Evolutionary conservation across 257 asterid species (phyloP).

Genomic region (Capsicum pubescens): DNA sequence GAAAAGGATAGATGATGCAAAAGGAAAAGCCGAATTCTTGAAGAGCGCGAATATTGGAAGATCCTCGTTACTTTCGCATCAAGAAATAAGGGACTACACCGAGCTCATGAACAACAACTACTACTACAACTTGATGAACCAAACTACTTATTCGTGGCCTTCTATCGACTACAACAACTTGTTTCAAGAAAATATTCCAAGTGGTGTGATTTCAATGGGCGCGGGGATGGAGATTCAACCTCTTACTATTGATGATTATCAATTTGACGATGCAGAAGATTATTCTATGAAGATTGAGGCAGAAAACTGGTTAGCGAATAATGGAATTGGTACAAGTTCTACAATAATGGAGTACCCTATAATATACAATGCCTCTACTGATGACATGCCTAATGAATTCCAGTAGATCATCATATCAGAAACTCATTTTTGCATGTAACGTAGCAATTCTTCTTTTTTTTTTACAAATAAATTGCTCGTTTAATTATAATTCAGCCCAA

Average conservation of each 20-base stretch:
- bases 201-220: not conserved
- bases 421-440: too few relatives aligned
- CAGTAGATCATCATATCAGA: too few relatives aligned
- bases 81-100: too few relatives aligned
- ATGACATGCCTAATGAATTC: too few relatives aligned
- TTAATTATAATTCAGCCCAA: too few relatives aligned
- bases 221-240: not conserved
- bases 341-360: not conserved
- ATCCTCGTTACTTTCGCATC: too few relatives aligned
- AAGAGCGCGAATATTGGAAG: not conserved
- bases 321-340: not conserved
- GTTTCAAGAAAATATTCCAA: not conserved
- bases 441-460: too few relatives aligned
- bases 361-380: too few relatives aligned
- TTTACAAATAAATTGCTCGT: too few relatives aligned
- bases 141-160: not conserved
- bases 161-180: not conserved
- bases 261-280: not conserved
- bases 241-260: not conserved
- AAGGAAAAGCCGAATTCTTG: not conserved
- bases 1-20: slow-evolving; percentile 28
- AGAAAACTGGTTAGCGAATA: not conserved
- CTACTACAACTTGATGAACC: too few relatives aligned
- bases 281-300: too few relatives aligned
- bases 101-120: too few relatives aligned